Evolutionary conservation across 108 stramenopile genomes (phyloP).

Genomic region (Cylindrotheca fusiformis): DNA sequence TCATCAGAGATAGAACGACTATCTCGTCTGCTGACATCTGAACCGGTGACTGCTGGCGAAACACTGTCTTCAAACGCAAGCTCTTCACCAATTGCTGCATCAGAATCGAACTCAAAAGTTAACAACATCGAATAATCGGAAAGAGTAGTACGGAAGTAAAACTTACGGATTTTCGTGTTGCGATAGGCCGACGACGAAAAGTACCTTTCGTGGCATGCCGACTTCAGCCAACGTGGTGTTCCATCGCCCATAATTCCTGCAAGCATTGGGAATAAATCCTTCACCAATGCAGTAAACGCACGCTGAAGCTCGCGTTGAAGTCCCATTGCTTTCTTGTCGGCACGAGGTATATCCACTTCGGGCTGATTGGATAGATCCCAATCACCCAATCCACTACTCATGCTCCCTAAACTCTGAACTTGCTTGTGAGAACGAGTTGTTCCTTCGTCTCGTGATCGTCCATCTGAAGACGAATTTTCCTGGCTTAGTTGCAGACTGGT

Average conservation of each 20-base stretch:
- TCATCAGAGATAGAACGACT: too few species aligned
- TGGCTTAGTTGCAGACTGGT: constrained; percentile 5
- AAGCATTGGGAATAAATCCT: constrained; percentile 62
- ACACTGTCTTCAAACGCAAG: constrained; percentile 25
- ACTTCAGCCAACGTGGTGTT: constrained; percentile 76
- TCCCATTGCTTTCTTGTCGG: constrained; percentile 71
- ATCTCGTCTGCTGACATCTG: too few species aligned
- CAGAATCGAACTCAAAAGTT: too few species aligned
- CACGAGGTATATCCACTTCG: constrained; percentile 38
- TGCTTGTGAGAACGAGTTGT: constrained; percentile 11
- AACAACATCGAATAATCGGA: neutral
- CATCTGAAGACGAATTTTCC: constrained; percentile 5
- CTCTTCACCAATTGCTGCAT: constrained; percentile 29
- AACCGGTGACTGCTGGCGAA: constrained; percentile 1
- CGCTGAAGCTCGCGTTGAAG: constrained; percentile 87
- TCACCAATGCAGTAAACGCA: constrained; percentile 62
- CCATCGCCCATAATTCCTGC: constrained; percentile 54
- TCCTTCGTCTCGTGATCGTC: constrained; percentile 14
- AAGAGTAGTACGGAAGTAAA: neutral
- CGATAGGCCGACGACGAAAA: constrained; percentile 70
- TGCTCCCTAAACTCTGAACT: neutral
- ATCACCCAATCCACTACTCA: neutral
- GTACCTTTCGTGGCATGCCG: constrained; percentile 73
- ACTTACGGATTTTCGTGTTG: constrained; percentile 71
- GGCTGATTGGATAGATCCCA: constrained; percentile 4